Evolutionary conservation across 179 eudicot species (phyloP), one percentile per base, ranked within the genome.

Genomic region (Beta lomatogona): DNA sequence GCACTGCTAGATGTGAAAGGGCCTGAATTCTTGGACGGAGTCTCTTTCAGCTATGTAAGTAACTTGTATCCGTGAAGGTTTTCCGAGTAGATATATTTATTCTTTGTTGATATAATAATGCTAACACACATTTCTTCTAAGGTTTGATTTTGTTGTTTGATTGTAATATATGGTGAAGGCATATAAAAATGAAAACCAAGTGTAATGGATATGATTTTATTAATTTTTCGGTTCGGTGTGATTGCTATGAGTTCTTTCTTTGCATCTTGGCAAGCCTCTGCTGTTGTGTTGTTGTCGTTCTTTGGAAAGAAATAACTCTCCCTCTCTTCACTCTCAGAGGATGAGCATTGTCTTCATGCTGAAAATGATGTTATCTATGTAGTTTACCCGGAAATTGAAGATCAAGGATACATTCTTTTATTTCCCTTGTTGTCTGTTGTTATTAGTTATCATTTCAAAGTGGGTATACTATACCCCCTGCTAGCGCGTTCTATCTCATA

Each of bases 61-160:
- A 80, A 60, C 22, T 21, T 80, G 83, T 84, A 84, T 75, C 45
- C 73, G 76, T 31, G 45, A 67, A 16, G 82, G 13, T 46, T 68
- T 50, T 46, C 46, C 18, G 45, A 31, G 19, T n/a, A 75, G 64
- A 82, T 16, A 3, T 65, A 52, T 52, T 79, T 57, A 79, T 55
- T 22, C 55, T 68, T 75, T 68, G 75, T 79, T 46, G 28, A 28
- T 66, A 67, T 31, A 53, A 78, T 53, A 36, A 36, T 36, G 52
- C 68, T 68, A 79, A 68, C 55, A 45, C 41, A 55, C 41, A 21
- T 41, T 57, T 44, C 10, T 36, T 28, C 53, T 41, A 70, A 14
- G 8, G 18, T 69, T 11, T 55, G 67, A 79, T 79, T 13, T 41
- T 79, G 55, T 41, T 79, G 28, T 68, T 55, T n/a, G 75, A 57